phyloP scores from a whole-genome alignment of 148 eudicot species.

The Cornus kousa region DNA sequence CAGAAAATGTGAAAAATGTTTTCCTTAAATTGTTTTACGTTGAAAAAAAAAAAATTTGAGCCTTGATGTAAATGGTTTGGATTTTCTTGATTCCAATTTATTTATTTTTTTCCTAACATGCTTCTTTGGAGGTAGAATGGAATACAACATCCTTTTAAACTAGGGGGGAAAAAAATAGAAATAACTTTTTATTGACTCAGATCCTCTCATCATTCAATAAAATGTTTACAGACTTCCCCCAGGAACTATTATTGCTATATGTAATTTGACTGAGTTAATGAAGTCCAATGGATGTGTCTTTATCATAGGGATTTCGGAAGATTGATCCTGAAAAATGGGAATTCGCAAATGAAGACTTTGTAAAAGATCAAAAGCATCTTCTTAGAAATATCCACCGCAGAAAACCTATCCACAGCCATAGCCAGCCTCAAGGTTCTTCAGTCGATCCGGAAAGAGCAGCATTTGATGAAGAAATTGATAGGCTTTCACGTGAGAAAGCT shows the following conservation, averaged over 20 bases:
- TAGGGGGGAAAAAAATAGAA: neutral
- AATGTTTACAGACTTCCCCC: neutral
- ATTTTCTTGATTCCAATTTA: neutral
- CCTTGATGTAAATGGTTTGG: neutral
- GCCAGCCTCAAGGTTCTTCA: constrained; percentile 55
- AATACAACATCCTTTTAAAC: neutral
- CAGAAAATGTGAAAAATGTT: too few relatives aligned
- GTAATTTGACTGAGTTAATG: neutral
- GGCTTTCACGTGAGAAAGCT: constrained; percentile 66
- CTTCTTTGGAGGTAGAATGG: neutral
- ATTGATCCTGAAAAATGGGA: constrained; percentile 97
- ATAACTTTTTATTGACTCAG: neutral
- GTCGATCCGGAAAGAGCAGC: constrained; percentile 79
- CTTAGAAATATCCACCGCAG: constrained; percentile 85
- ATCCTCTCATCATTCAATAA: neutral
- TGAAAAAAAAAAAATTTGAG: too few relatives aligned
- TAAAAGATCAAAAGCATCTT: constrained; percentile 77
- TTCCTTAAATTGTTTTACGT: too few relatives aligned
- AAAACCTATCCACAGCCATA: constrained; percentile 97
- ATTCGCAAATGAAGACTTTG: constrained; percentile 83
- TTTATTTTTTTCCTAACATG: neutral
- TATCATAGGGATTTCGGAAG: constrained; percentile 82
- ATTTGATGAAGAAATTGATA: constrained; percentile 86
- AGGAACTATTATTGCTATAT: neutral
- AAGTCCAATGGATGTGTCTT: constrained; percentile 2